These are phyloP conservation scores for Chrysanthemum lavandulifolium DNA, from an alignment of 129 eudicot genomes.

Conservation along the genomic window DNA sequence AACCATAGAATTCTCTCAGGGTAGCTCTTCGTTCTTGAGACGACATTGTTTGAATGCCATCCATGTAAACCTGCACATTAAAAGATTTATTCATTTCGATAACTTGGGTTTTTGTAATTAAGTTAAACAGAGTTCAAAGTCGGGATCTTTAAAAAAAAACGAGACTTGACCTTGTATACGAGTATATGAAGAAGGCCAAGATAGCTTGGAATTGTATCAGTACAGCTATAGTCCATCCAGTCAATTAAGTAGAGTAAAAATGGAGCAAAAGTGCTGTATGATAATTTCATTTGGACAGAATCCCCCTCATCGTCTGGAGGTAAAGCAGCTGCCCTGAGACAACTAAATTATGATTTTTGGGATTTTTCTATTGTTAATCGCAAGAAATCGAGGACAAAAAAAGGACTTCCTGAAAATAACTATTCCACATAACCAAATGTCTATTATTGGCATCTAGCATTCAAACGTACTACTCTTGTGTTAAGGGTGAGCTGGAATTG, in stretches of 20 bases:
- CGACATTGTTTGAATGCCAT: constrained; percentile 58
- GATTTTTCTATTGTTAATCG: no score
- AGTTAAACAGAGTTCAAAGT: background rate
- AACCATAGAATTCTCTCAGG: constrained; percentile 56
- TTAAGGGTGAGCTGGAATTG: no score
- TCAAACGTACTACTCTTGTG: no score
- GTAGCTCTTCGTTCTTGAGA: constrained; percentile 55
- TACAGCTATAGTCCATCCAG: constrained; percentile 65
- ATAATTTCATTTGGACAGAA: constrained; percentile 45
- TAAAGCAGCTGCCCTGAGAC: constrained; percentile 49
- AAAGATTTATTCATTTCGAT: background rate
- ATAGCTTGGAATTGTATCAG: constrained; percentile 45
- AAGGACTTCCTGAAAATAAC: no score
- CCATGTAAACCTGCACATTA: constrained; percentile 48
- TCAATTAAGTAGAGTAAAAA: constrained; percentile 41
- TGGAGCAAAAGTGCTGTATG: constrained; percentile 52
- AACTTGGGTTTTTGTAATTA: background rate
- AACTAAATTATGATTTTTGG: no score
- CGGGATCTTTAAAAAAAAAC: background rate
- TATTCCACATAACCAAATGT: no score
- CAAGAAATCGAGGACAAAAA: no score
- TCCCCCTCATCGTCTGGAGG: constrained; percentile 42
- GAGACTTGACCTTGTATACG: constrained; percentile 35
- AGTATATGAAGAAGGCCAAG: constrained; percentile 53
- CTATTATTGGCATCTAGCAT: no score